Percentiles rank a stretch among this genome's conserved stretches.
Conservation (phyloP, 768 basidiomycete genomes). For the Boletus rubropictus region DNA sequence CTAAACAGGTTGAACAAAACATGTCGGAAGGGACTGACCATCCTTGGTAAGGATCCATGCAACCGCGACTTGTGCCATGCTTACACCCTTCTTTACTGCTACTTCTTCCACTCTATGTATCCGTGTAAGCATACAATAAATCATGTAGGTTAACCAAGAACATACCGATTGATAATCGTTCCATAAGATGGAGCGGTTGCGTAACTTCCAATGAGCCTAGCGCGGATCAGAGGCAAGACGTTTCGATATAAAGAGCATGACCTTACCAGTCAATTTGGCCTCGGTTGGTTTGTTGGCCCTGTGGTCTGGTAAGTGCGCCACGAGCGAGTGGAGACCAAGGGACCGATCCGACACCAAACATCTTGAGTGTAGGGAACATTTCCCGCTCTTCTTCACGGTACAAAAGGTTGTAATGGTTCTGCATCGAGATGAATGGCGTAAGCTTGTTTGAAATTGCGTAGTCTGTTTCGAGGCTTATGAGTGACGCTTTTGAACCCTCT, state of each 20-base stretch:
- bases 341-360: conserved; percentile 41
- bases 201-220: conserved; percentile 25
- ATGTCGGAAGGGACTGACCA: conserved; percentile 11
- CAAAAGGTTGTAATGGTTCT: conserved; percentile 51
- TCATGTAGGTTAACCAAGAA: background rate
- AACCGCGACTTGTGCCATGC: conserved; percentile 40
- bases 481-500: background rate
- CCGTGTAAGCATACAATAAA: background rate
- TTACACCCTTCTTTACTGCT: conserved; percentile 32
- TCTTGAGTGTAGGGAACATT: conserved; percentile 49
- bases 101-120: conserved; percentile 36
- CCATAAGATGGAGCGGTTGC: conserved; percentile 22
- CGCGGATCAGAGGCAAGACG: conserved; percentile 2
- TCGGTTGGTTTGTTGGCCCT: conserved; percentile 27
- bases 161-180: conserved; percentile 26
- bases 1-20: background rate
- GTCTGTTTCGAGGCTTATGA: conserved; percentile 19
- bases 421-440: conserved; percentile 59
- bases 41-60: conserved; percentile 36
- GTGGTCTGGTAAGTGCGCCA: conserved; percentile 33
- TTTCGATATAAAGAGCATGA: background rate
- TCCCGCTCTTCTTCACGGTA: conserved; percentile 60
- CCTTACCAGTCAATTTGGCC: conserved; percentile 23
- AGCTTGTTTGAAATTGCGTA: conserved; percentile 39
- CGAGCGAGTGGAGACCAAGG: conserved; percentile 42